Evolutionary conservation across 2,329 filamentous ascomycete species (phyloP), one percentile per base, ranked within the genome.

Genomic region (Talaromyces sp.): DNA sequence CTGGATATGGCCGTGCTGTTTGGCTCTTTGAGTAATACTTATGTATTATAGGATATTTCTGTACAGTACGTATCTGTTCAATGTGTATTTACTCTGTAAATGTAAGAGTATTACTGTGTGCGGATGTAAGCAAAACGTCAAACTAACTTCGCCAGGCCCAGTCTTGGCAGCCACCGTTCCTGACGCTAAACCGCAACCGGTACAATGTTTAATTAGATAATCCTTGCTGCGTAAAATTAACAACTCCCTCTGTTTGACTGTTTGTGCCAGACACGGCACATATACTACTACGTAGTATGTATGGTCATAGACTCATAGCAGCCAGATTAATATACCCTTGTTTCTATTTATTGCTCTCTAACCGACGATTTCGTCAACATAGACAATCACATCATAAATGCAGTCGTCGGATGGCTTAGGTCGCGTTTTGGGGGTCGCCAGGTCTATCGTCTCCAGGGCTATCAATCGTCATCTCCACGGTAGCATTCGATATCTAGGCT

Each of bases 201-300:
- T n/a, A 53, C 19, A 6, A 63, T 66, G 64, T 66, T 66, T 66
- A 63, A 66, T 63, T 66, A 54, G 53, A 56, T 36, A 54, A 54
- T 56, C 53, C 53, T 38, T 56, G 29, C 53, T 13, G 53, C 53
- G 53, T 56, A 36, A 54, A 15, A 51, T 51, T 47, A 49, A 29
- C 27, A 29, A 51, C 1, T 54, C 25, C n/a, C 27, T 53, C 27
- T n/a, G 49, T 53, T 53, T 53, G 49, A 25, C 47, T 27, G 43
- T 47, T 25, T 47, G 19, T 51, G 47, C 47, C 47, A 51, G 22
- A 49, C 22, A 49, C 45, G 45, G 45, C 45, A 27, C 45, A 49
- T 49, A 49, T 49, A 49, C n/a, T n/a, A n/a, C n/a, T n/a, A n/a
- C n/a, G n/a, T n/a, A n/a, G n/a, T n/a, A n/a, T n/a, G n/a, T n/a